Evolutionary conservation across 2,329 filamentous ascomycete species (phyloP).

Genomic region (Teratosphaeria destructans): DNA sequence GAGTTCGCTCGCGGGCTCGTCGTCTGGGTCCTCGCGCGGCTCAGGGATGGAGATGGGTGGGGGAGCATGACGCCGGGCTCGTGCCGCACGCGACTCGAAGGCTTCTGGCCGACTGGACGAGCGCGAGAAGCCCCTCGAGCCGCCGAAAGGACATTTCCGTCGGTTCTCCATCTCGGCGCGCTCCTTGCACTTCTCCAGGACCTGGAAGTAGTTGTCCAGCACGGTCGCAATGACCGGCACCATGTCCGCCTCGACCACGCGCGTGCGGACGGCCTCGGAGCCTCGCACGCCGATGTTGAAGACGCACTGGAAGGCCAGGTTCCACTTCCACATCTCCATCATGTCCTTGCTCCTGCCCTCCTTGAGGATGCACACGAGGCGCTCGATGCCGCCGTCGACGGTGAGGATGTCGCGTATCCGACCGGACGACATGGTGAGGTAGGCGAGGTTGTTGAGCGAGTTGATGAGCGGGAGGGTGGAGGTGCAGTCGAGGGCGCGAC

Average conservation of each 20-base stretch:
- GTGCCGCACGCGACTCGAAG: conserved; percentile 32
- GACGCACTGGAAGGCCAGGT: conserved; percentile 95
- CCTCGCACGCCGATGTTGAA: conserved; percentile 97
- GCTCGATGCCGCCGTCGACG: conserved; percentile 95
- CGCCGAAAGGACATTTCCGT: conserved; percentile 34
- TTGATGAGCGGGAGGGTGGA: conserved; percentile 97
- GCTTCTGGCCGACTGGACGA: conserved; percentile 25
- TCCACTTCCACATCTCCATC: conserved; percentile 99
- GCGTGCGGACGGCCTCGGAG: conserved; percentile 84
- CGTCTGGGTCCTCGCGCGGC: conserved; percentile 36
- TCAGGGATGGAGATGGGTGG: conserved; percentile 66
- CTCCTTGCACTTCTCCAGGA: conserved; percentile 83
- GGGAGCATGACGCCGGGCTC: conserved; percentile 62
- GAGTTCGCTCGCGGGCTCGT: conserved; percentile 47
- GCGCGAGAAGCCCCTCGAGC: conserved; percentile 28
- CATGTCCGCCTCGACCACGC: conserved; percentile 97
- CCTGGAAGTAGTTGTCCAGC: conserved; percentile 94
- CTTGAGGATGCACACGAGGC: conserved; percentile 94
- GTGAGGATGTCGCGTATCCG: conserved; percentile 96
- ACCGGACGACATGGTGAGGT: conserved; percentile 94
- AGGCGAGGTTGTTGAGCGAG: conserved; percentile 95
- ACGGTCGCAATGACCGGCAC: conserved; percentile 98
- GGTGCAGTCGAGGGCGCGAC: conserved; percentile 93
- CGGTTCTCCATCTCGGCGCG: conserved; percentile 73
- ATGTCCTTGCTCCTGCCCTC: conserved; percentile 93